These are phyloP conservation scores for Boechera retrofracta DNA, from an alignment of 345 rosid genomes.

Conservation along the genomic window DNA sequence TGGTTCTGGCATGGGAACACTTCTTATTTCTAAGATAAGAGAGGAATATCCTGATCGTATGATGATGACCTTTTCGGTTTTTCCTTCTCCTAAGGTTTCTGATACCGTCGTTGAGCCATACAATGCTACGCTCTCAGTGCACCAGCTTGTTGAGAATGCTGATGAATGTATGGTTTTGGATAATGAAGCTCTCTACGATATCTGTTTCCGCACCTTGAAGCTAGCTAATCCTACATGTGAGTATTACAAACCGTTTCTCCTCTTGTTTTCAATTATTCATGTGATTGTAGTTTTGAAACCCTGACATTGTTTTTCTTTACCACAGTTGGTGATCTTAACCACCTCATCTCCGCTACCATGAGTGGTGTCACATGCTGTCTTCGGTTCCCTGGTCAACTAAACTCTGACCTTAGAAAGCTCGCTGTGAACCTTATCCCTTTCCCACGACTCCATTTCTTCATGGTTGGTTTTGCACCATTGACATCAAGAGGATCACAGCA, in stretches of 20 bases:
- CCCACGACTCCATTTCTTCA: slow-evolving; percentile 54
- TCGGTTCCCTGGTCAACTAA: slow-evolving; percentile 51
- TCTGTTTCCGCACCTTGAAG: slow-evolving; percentile 48
- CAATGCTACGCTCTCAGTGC: slow-evolving; percentile 47
- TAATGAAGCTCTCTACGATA: slow-evolving; percentile 49
- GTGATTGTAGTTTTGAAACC: not conserved
- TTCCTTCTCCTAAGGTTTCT: slow-evolving; percentile 47
- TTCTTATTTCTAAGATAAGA: slow-evolving; percentile 45
- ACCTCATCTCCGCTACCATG: slow-evolving; percentile 51
- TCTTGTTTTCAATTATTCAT: slow-evolving; percentile 1
- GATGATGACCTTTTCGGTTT: slow-evolving; percentile 48
- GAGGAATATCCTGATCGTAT: slow-evolving; percentile 49
- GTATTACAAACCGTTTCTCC: not conserved
- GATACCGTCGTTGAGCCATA: slow-evolving; percentile 49
- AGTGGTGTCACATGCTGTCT: slow-evolving; percentile 53
- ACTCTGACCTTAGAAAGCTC: slow-evolving; percentile 51
- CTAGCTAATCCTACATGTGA: slow-evolving; percentile 46
- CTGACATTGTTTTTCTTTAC: slow-evolving; percentile 35
- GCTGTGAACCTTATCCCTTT: slow-evolving; percentile 51
- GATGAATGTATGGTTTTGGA: slow-evolving; percentile 50
- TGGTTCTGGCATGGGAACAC: slow-evolving; percentile 49
- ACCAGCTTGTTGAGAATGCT: slow-evolving; percentile 48
- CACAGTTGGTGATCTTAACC: slow-evolving; percentile 51
- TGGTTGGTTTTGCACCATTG: slow-evolving; percentile 51
- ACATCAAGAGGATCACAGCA: slow-evolving; percentile 54